Percentiles rank a stretch among this genome's conserved stretches.
phyloP scores from a whole-genome alignment of 495 filamentous ascomycete species.

The Monascus purpureus region DNA sequence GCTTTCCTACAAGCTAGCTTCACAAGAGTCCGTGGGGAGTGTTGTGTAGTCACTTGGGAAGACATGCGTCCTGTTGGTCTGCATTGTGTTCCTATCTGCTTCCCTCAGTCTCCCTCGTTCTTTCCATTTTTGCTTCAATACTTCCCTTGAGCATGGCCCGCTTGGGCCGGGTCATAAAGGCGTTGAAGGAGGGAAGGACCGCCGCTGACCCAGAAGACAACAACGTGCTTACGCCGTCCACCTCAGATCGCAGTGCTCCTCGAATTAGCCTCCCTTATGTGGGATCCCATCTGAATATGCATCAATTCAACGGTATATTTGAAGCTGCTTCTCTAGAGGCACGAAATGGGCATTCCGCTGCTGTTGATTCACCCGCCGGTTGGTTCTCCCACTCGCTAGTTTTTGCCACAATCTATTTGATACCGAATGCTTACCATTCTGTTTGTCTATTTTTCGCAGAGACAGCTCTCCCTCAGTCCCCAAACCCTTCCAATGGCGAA shows the following conservation, averaged over 20 bases:
- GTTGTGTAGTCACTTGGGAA: too few species aligned
- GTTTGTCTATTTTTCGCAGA: neutral
- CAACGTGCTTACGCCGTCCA: constrained; percentile 5
- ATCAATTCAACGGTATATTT: constrained; percentile 26
- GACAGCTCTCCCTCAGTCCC: constrained; percentile 9
- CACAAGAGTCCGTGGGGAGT: too few species aligned
- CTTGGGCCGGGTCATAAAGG: constrained; percentile 15
- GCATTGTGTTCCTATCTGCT: too few species aligned
- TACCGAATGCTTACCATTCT: neutral
- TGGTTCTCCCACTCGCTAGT: constrained; percentile 7
- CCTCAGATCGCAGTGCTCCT: constrained; percentile 16
- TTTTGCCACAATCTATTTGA: neutral
- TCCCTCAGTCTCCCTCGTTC: too few species aligned
- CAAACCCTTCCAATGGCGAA: constrained; percentile 17
- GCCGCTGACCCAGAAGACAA: constrained; percentile 14
- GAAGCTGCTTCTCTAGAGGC: constrained; percentile 13
- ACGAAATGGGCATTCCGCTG: constrained; percentile 4
- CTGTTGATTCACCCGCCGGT: constrained; percentile 8
- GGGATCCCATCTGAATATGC: constrained; percentile 33
- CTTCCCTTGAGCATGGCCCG: constrained; percentile 10
- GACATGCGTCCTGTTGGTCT: too few species aligned
- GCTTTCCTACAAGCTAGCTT: too few species aligned
- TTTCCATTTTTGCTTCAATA: constrained; percentile 4
- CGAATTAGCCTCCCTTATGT: constrained; percentile 29
- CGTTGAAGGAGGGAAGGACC: constrained; percentile 10